These are phyloP conservation scores for Plasmodium yoelii DNA, from an alignment of 169 alveolate species.

Conservation along the genomic window DNA sequence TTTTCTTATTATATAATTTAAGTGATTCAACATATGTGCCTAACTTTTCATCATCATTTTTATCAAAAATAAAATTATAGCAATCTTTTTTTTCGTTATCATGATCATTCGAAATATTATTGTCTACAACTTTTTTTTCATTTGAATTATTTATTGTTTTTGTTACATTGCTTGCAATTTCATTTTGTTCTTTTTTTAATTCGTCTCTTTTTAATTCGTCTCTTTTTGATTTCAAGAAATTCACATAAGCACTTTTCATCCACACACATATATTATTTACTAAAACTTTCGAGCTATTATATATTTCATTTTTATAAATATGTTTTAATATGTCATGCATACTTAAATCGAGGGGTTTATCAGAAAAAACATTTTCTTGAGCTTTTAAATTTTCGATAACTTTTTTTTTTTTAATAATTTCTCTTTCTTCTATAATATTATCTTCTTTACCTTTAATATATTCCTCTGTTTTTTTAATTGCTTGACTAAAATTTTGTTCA, in stretches of 20 bases:
- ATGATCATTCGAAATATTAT: constrained; percentile 18
- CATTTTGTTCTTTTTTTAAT: too few species aligned
- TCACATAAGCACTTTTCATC: constrained; percentile 45
- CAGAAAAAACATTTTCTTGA: constrained; percentile 48
- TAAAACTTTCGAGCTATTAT: constrained; percentile 27
- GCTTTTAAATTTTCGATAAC: constrained; percentile 38
- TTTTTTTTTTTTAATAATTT: constrained; percentile 47
- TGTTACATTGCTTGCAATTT: background rate
- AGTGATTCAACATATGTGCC: constrained; percentile 17
- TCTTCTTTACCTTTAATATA: constrained; percentile 72
- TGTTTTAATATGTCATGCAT: constrained; percentile 62
- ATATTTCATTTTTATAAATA: constrained; percentile 27
- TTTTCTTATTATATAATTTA: constrained; percentile 66
- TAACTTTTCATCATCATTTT: background rate
- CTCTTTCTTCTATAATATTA: constrained; percentile 61
- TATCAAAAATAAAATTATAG: constrained; percentile 14
- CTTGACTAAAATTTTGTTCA: constrained; percentile 22
- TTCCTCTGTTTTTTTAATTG: constrained; percentile 34
- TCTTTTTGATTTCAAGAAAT: background rate
- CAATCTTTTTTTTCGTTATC: constrained; percentile 13
- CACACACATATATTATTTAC: constrained; percentile 60
- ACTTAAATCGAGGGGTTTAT: constrained; percentile 46
- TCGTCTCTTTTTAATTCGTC: background rate
- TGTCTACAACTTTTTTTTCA: constrained; percentile 14
- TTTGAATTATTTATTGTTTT: background rate